A percentile compares a stretch with the other conserved stretches of the same genome.
These are phyloP conservation scores for Fistulifera pelliculosa DNA, from an alignment of 108 stramenopile species.

Conservation along the genomic window DNA sequence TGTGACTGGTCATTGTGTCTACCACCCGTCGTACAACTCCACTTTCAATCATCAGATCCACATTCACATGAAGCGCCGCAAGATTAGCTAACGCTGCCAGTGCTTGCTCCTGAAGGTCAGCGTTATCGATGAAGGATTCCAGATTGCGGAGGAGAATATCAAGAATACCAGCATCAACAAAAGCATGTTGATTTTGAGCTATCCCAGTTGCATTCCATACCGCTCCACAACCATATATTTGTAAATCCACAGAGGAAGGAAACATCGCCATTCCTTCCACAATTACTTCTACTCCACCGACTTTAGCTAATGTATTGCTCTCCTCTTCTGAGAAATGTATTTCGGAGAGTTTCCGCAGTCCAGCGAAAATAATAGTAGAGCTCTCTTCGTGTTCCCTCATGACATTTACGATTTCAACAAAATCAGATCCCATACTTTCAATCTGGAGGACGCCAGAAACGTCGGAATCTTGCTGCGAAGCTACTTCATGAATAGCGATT, in stretches of 20 bases:
- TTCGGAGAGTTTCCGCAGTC: slow-evolving; percentile 23
- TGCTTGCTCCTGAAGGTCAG: slow-evolving; percentile 48
- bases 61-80: slow-evolving; percentile 28
- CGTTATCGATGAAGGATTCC: slow-evolving; percentile 31
- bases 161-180: slow-evolving; percentile 38
- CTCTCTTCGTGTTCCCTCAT: slow-evolving; percentile 11
- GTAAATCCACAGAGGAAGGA: slow-evolving; percentile 21
- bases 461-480: not conserved
- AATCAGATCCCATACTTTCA: slow-evolving; percentile 7
- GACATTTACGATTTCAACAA: slow-evolving; percentile 13
- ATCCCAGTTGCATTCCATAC: slow-evolving; percentile 43
- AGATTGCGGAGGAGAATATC: slow-evolving; percentile 37
- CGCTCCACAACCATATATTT: slow-evolving; percentile 44
- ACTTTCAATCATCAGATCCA: slow-evolving; percentile 15
- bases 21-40: slow-evolving; percentile 31
- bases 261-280: slow-evolving; percentile 36
- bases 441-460: slow-evolving; percentile 6
- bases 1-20: slow-evolving; percentile 44
- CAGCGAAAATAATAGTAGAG: slow-evolving; percentile 11
- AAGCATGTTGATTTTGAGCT: slow-evolving; percentile 29
- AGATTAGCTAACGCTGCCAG: slow-evolving; percentile 56
- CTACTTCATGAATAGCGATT: too few species aligned
- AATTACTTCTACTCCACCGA: slow-evolving; percentile 29
- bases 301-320: slow-evolving; percentile 15
- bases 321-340: slow-evolving; percentile 21